Conservation (phyloP, 1,284 basidiomycete genomes). For the Ustilago bromivora region DNA sequence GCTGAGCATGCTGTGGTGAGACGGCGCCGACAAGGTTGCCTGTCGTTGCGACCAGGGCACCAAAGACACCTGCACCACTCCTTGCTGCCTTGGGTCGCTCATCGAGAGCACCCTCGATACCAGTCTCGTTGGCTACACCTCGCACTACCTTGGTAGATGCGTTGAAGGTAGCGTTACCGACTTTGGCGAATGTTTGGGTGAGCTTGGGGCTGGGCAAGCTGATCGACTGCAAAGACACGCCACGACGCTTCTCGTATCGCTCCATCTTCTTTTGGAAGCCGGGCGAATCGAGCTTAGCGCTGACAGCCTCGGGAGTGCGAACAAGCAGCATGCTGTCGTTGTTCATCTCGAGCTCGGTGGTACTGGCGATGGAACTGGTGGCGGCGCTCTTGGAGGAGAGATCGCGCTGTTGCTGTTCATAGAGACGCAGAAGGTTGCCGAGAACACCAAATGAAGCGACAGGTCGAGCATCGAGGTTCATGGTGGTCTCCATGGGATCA, state of each 20-base stretch:
- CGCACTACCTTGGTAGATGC: slow-evolving; percentile 53
- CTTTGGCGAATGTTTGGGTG: slow-evolving; percentile 49
- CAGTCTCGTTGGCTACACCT: slow-evolving; percentile 62
- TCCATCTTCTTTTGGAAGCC: slow-evolving; percentile 28
- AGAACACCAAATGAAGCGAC: slow-evolving; percentile 61
- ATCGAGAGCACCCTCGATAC: slow-evolving; percentile 60
- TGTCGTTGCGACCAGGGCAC: slow-evolving; percentile 79
- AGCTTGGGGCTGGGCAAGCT: slow-evolving; percentile 43
- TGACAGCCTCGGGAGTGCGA: slow-evolving; percentile 21
- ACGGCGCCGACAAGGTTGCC: slow-evolving; percentile 73
- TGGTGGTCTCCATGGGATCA: slow-evolving; percentile 59
- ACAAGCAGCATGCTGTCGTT: slow-evolving; percentile 18
- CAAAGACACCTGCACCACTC: slow-evolving; percentile 78
- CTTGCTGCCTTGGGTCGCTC: slow-evolving; percentile 74
- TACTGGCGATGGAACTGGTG: slow-evolving; percentile 46
- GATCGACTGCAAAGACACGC: slow-evolving; percentile 35
- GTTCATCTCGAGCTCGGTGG: slow-evolving; percentile 34
- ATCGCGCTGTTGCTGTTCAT: slow-evolving; percentile 65
- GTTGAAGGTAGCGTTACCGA: slow-evolving; percentile 38
- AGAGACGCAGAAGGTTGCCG: slow-evolving; percentile 66
- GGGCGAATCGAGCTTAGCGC: slow-evolving; percentile 30
- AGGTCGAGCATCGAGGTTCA: slow-evolving; percentile 64
- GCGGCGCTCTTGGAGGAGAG: slow-evolving; percentile 27
- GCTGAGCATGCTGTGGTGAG: slow-evolving; percentile 67
- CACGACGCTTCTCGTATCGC: slow-evolving; percentile 38